Conservation (phyloP, 257 asterid species). For the Mentha longifolia region DNA sequence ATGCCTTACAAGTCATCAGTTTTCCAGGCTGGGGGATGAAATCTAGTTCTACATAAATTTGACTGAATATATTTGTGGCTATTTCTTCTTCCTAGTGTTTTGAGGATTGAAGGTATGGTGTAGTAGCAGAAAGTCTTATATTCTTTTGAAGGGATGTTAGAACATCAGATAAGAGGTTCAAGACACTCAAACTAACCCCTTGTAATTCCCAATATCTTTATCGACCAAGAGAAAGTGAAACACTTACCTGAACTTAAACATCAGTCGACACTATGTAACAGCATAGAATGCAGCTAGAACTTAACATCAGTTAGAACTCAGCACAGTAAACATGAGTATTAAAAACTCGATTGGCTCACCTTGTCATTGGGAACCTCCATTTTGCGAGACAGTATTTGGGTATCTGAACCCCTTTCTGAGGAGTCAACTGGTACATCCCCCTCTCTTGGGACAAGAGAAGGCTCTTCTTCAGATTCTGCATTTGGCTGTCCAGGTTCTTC, state of each 20-base stretch:
- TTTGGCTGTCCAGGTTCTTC: slow-evolving; percentile 42
- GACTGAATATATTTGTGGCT: too few relatives aligned
- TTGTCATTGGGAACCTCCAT: slow-evolving; percentile 93
- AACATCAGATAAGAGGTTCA: background rate
- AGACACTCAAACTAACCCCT: slow-evolving; percentile 7
- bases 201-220: background rate
- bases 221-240: background rate
- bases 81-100: too few relatives aligned
- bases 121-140: too few relatives aligned
- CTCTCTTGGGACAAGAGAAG: slow-evolving; percentile 48
- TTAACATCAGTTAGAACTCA: background rate
- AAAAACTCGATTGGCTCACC: slow-evolving; percentile 44
- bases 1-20: too few relatives aligned
- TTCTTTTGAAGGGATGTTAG: background rate
- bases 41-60: too few relatives aligned
- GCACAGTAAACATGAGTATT: slow-evolving; percentile 3
- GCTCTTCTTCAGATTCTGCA: slow-evolving; percentile 44
- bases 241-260: background rate
- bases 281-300: background rate
- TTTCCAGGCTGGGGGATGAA: too few relatives aligned
- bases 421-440: slow-evolving; percentile 54
- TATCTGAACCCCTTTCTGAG: slow-evolving; percentile 44
- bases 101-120: too few relatives aligned
- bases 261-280: background rate
- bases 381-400: slow-evolving; percentile 65